Conservation (phyloP, 768 basidiomycete genomes). For the Fibroporia radiculosa region DNA sequence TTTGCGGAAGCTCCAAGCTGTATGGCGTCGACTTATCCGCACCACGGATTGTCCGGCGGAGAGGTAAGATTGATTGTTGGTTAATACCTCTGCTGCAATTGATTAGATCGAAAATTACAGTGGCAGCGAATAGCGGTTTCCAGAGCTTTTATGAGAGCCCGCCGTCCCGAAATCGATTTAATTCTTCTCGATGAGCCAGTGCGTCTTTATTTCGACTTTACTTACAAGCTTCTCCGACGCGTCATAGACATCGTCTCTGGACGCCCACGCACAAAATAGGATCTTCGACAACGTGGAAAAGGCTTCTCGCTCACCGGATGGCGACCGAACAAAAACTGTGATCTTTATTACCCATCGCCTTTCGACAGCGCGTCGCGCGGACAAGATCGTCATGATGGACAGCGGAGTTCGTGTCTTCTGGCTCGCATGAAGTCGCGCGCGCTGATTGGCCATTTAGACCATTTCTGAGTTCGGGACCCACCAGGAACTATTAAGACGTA, state of each 20-base stretch:
- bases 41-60: conserved; percentile 75
- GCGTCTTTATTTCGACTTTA: conserved; percentile 19
- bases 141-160: conserved; percentile 80
- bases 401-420: conserved; percentile 41
- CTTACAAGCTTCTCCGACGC: not conserved
- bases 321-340: conserved; percentile 58
- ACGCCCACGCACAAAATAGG: conserved; percentile 72
- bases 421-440: conserved; percentile 2
- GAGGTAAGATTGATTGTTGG: conserved; percentile 47
- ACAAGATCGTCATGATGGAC: conserved; percentile 86
- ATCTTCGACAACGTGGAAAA: conserved; percentile 71
- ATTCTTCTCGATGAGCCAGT: conserved; percentile 83
- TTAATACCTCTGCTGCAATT: not conserved
- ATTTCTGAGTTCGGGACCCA: conserved; percentile 75
- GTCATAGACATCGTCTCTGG: conserved; percentile 66
- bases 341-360: conserved; percentile 82
- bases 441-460: conserved; percentile 33
- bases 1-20: too few species aligned
- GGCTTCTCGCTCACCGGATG: conserved; percentile 49
- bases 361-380: conserved; percentile 72
- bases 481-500: conserved; percentile 49
- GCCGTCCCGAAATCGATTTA: conserved; percentile 66
- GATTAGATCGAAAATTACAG: conserved; percentile 27
- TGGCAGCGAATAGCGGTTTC: conserved; percentile 87
- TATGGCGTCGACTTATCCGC: conserved; percentile 25